Evolutionary conservation across 2,329 filamentous ascomycete species (phyloP).

Genomic region (Botrytis fabae): DNA sequence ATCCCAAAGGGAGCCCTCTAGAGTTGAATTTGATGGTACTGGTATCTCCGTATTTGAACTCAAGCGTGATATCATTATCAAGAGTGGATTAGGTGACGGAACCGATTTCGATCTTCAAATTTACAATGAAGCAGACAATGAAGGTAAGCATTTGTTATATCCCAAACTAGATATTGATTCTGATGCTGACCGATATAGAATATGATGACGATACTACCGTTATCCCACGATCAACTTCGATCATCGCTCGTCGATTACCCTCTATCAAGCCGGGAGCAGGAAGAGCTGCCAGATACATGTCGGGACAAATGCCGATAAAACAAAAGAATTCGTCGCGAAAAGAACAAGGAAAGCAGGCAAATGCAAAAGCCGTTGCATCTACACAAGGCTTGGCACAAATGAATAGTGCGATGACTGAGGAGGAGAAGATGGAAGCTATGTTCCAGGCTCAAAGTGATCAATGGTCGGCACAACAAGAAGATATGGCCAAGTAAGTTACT

Average conservation of each 20-base stretch:
- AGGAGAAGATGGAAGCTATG: constrained; percentile 91
- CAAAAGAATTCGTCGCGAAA: constrained; percentile 77
- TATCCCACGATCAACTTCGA: constrained; percentile 90
- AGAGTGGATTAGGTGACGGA: constrained; percentile 90
- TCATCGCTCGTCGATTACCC: constrained; percentile 84
- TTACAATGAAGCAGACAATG: constrained; percentile 85
- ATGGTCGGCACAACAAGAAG: constrained; percentile 90
- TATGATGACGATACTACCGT: constrained; percentile 98
- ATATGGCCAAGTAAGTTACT: constrained; percentile 73
- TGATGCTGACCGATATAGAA: constrained; percentile 57
- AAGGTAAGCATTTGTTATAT: constrained; percentile 64
- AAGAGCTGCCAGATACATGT: constrained; percentile 90
- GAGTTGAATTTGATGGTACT: constrained; percentile 95
- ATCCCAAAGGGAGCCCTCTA: constrained; percentile 91
- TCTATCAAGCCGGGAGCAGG: constrained; percentile 84
- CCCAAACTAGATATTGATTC: constrained; percentile 33
- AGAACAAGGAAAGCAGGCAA: constrained; percentile 60
- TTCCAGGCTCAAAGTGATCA: constrained; percentile 86
- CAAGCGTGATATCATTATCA: constrained; percentile 96
- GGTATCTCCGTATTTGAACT: constrained; percentile 98
- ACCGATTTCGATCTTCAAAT: constrained; percentile 96
- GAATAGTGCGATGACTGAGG: constrained; percentile 82
- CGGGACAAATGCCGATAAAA: constrained; percentile 88
- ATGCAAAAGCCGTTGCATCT: constrained; percentile 55
- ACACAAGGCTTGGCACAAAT: constrained; percentile 61